These are phyloP conservation scores for Zasmidium citrigriseum DNA, from an alignment of 2,329 filamentous ascomycete genomes.

Conservation along the genomic window DNA sequence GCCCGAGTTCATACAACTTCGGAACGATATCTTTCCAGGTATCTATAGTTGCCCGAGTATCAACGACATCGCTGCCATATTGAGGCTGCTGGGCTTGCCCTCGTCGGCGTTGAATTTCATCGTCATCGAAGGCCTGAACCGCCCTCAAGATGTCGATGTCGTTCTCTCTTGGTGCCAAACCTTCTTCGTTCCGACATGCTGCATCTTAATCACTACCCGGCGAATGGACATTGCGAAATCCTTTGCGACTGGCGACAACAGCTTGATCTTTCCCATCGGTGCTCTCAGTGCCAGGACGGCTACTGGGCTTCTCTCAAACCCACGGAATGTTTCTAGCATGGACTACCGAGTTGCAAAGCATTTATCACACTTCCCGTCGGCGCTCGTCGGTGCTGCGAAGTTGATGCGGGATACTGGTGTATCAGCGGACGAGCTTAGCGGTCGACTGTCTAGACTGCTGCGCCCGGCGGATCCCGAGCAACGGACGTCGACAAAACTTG, in stretches of 20 bases:
- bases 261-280: neutral
- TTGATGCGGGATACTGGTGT: neutral
- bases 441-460: too few species aligned
- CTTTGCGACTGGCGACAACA: neutral
- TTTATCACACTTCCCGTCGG: neutral
- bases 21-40: neutral
- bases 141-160: neutral
- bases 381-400: neutral
- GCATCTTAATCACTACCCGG: neutral
- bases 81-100: neutral
- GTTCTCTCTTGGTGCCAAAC: neutral
- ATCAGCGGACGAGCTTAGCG: neutral
- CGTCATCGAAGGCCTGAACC: neutral
- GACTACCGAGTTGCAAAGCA: neutral
- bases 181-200: neutral
- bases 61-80: neutral
- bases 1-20: neutral
- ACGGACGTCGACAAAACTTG: neutral
- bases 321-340: neutral
- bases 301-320: neutral
- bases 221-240: neutral
- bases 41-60: neutral
- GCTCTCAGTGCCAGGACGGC: neutral
- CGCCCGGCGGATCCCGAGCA: neutral
- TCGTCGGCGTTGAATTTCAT: neutral